Evolutionary conservation across 2,329 filamentous ascomycete genomes (phyloP), one percentile per base, ranked within the genome.

Genomic region (Penicillium vulpinum): DNA sequence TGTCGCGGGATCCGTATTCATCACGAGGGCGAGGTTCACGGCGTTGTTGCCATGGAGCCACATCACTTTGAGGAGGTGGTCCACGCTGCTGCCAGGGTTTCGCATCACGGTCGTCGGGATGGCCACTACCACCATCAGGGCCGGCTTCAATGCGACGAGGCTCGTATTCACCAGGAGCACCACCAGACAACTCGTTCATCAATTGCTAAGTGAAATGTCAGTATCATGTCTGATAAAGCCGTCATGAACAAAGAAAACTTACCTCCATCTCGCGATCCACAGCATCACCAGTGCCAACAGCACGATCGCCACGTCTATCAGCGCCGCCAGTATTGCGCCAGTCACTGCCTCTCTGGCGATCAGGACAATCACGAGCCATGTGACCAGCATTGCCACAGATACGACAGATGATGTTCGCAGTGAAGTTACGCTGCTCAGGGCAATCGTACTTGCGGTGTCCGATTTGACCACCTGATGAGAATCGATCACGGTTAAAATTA

Each of bases 371-470:
- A 67, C 93, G 88, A 66, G 92, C 94, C 92, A 99, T 97, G 70
- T 99, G 94, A 21, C 94, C 94, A 63, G 94, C 92, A 73, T 97
- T 97, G 66, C 94, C 94, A 79, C 94, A 99, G 68, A 97, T 90
- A 69, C 93, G 92, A 79, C 94, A 99, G 73, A 99, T 97, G 74
- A 99, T 97, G 78, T 92, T 97, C 69, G 94, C 92, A n/a, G 94
- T 99, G 78, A 89, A 97, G 79, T 99, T 99, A 74, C 92, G 91
- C 76, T 94, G 91, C 79, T 99, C 91, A 15, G 94, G 94, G 69
- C 94, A 99, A 74, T 99, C 94, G 75, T 97, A 97, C 79, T 99
- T 99, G 78, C 94, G 89, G 77, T 99, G 94, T 59, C 94, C 94
- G 64, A 99, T 99, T 83, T 97, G 92, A 68, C 94, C 94, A 77